Evolutionary conservation across 805 yeast genomes (phyloP), one percentile per base, ranked within the genome.

Genomic region (Wickerhamiella allomyrinae): DNA sequence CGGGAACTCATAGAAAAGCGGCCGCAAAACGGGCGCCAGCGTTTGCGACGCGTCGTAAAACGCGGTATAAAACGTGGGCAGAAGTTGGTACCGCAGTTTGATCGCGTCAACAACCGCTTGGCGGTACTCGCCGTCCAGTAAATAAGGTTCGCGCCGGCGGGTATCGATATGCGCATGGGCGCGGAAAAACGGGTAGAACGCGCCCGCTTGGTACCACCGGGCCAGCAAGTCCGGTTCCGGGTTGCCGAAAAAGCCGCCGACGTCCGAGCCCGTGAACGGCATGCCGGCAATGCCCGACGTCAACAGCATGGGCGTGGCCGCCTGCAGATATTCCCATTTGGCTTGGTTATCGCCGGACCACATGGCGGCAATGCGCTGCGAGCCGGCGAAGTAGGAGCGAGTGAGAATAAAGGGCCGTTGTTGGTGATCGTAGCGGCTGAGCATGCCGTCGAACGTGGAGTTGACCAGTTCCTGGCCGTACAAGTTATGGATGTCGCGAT

Each of bases 261-360:
- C 89, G 63, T 91, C 99, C 7, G 95, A 89, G 7, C 99, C 99
- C 6, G 81, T 71, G 62, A 87, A 89, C 23, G 95, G 95, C 76
- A 76, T 78, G 7, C 94, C 94, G 1, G 75, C 83, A 22, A 83
- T 65, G 37, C 86, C 85, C 49, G 78, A 71, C 3, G 93, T 82
- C 45, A 91, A 66, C 13, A 84, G 60, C 95, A 86, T 87, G 6
- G 97, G 95, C 36, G 85, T 70, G 0, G 95, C 83, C 5, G 74
- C 69, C 50, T 71, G 68, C 46, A 91, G 67, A 54, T 85, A 81
- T 48, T 79, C 91, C 98, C 98, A 91, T 50, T 71, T 78, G 2
- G 95, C 84, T 71, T 75, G 79, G 59, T 89, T 91, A 59, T 91
- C 99, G 36, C 99, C 99, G 0, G 95, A 85, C 99, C 98, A 91